Conservation (phyloP, 257 asterid genomes). For the Solanum chilense region DNA sequence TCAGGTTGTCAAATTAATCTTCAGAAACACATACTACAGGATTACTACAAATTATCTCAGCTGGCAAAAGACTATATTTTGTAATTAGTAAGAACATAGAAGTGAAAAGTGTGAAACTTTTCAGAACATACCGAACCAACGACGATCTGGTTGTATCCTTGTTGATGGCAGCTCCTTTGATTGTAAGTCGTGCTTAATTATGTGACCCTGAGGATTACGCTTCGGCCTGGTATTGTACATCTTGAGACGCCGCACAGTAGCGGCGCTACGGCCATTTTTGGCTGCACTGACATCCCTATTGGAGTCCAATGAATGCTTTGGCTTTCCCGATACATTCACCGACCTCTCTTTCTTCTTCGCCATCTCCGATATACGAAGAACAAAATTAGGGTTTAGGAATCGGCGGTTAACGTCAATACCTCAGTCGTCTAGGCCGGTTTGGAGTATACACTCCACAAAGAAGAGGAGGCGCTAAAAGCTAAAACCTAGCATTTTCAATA, state of each 20-base stretch:
- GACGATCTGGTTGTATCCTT: slow-evolving; percentile 85
- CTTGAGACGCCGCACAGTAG: slow-evolving; percentile 92
- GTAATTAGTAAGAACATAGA: not conserved
- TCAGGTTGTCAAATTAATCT: not conserved
- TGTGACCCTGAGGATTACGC: slow-evolving; percentile 47
- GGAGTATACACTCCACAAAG: not conserved
- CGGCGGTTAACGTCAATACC: not conserved
- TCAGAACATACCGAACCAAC: slow-evolving; percentile 69
- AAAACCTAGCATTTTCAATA: not conserved
- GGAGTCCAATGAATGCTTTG: slow-evolving; percentile 81
- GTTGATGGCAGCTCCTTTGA: slow-evolving; percentile 85
- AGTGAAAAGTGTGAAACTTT: not conserved
- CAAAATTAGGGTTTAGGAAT: not conserved
- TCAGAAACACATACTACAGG: not conserved
- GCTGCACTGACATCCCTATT: slow-evolving; percentile 30
- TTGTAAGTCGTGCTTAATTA: slow-evolving; percentile 70
- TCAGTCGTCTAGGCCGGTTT: not conserved
- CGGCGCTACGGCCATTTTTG: slow-evolving; percentile 62
- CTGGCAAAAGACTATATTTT: not conserved
- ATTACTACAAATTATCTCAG: not conserved
- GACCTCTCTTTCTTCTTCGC: slow-evolving; percentile 69
- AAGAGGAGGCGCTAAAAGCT: not conserved
- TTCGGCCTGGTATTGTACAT: slow-evolving; percentile 73
- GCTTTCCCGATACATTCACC: slow-evolving; percentile 83
- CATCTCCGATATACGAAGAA: slow-evolving; percentile 19